Evolutionary conservation across 345 rosid genomes (phyloP).

Genomic region (Hypericum perforatum): DNA sequence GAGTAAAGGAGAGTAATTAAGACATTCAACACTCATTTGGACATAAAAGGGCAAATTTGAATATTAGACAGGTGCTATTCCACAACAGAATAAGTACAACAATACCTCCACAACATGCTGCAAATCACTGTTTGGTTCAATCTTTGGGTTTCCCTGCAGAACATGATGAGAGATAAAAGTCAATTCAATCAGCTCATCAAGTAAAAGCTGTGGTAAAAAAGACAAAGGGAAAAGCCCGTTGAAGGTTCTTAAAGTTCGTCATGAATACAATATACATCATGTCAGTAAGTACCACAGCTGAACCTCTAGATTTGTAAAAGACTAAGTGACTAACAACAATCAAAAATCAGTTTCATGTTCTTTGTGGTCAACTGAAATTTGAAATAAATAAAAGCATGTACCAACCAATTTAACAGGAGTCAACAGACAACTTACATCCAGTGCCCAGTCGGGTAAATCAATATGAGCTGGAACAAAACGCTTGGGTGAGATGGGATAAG

Average conservation of each 20-base stretch:
- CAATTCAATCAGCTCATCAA: background rate
- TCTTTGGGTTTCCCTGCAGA: constrained; percentile 71
- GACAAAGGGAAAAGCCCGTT: background rate
- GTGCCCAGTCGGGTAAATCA: constrained; percentile 83
- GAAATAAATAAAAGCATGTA: background rate
- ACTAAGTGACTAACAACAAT: too few species aligned
- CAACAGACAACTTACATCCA: constrained; percentile 49
- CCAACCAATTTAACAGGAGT: background rate
- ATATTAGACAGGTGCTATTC: background rate
- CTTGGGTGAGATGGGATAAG: constrained; percentile 61
- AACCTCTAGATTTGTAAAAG: too few species aligned
- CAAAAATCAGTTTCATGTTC: too few species aligned
- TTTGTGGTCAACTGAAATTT: background rate
- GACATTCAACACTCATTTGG: too few species aligned
- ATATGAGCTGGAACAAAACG: constrained; percentile 57
- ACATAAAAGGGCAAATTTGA: too few species aligned
- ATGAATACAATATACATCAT: too few species aligned
- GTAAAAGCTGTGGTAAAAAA: background rate
- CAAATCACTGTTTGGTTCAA: constrained; percentile 78
- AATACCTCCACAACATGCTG: constrained; percentile 83
- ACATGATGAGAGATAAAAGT: background rate
- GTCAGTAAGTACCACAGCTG: too few species aligned
- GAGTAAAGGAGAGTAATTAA: constrained; percentile 3
- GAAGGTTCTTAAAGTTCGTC: too few species aligned
- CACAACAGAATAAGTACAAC: constrained; percentile 2